Base-by-base conservation (phyloP, 2,329 filamentous ascomycete species). In the Colletotrichum orbiculare region DNA sequence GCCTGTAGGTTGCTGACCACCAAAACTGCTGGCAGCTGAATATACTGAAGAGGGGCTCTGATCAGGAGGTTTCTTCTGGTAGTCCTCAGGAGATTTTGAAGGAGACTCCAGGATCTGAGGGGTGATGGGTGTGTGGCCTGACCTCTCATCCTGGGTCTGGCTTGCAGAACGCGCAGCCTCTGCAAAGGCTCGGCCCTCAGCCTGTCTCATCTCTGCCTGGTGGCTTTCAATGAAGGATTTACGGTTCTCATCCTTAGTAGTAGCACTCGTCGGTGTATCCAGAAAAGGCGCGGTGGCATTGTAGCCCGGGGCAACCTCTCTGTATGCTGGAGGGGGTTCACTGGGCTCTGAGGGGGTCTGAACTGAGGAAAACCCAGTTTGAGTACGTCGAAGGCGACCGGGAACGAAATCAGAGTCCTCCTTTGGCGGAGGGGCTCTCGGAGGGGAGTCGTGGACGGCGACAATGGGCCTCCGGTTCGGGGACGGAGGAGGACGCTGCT, bases 171-270 rank as follows among this genome's bases (percentile, higher is more conserved):
- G 77, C 12, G 78, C 72, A 6, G 85, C 85, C 64, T 85, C 81
- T 8, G 85, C 81, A 67, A 90, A 83, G 8, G 86, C 87, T 70
- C 81, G 80, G 2, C 85, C 87, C 72, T 90, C 88, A 6, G 84
- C 86, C 69, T 84, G 77, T 42, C 86, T 82, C 83, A 89, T 88
- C 71, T 89, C 79, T 4, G 86, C 86, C 71, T 83, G 85, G 68
- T 85, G 85, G 15, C 81, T 79, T 72, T 85, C 86, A 60, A 89
- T 87, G 69, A 85, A 87, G 0, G 86, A 88, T 63, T 80, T 82
- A 54, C 86, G 80, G 48, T 83, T 82, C 34, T 87, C 85, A 66
- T 87, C 83, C 37, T 79, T 81, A 10, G 25, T 25, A 25, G 25
- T 25, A 25, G 74, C 71, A 15, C 72, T 72, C 15, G 75, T 78